Conservation (phyloP, 2,329 filamentous ascomycete genomes). For the Hansfordia pulvinata region DNA sequence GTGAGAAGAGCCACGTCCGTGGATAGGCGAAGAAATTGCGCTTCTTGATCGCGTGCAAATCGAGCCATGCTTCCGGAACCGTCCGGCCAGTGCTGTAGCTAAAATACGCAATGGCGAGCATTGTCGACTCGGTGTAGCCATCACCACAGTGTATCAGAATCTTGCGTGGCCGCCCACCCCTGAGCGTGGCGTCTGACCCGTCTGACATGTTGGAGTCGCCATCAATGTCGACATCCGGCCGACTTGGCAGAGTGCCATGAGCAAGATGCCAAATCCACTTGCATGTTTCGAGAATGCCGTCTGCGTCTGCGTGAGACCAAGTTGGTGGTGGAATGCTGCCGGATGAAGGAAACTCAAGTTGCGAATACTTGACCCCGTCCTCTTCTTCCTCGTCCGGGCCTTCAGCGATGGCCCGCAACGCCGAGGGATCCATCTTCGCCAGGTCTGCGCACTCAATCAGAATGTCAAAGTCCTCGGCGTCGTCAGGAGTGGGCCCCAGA, state of each 20-base stretch:
- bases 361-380: conserved; percentile 20
- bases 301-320: conserved; percentile 70
- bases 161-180: conserved; percentile 37
- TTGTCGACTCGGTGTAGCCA: conserved; percentile 87
- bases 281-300: conserved; percentile 74
- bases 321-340: conserved; percentile 82
- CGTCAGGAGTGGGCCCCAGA: conserved; percentile 68
- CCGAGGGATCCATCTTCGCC: conserved; percentile 59
- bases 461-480: conserved; percentile 60
- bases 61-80: conserved; percentile 76
- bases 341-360: conserved; percentile 79
- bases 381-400: conserved; percentile 34
- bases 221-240: conserved; percentile 18
- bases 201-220: conserved; percentile 30
- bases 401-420: conserved; percentile 50
- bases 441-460: conserved; percentile 82
- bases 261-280: conserved; percentile 81
- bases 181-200: conserved; percentile 16
- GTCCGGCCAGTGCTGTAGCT: conserved; percentile 80
- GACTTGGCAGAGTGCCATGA: conserved; percentile 39
- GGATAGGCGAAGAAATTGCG: conserved; percentile 94
- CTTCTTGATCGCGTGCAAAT: conserved; percentile 63
- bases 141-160: conserved; percentile 89
- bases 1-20: conserved; percentile 77
- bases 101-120: conserved; percentile 81